Conservation (phyloP, 352 stramenopile genomes). For the Globisporangium camurandrum region DNA sequence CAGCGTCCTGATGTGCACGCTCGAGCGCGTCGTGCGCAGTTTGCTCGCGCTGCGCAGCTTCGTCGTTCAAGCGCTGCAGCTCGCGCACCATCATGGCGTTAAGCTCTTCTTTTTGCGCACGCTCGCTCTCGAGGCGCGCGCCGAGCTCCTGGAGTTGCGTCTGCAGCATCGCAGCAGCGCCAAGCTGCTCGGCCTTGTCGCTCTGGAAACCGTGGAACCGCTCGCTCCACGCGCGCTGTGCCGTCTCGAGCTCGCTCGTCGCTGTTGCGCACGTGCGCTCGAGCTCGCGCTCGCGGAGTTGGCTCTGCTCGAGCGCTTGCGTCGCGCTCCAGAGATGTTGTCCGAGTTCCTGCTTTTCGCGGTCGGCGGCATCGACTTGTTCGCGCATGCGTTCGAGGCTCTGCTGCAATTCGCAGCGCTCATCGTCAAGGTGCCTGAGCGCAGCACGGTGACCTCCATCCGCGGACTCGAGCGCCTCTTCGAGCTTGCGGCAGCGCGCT, state of each 20-base stretch:
- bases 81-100: constrained; percentile 48
- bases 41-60: constrained; percentile 29
- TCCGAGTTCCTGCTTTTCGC: constrained; percentile 50
- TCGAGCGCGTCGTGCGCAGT: constrained; percentile 17
- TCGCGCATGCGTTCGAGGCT: constrained; percentile 1
- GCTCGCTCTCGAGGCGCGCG: constrained; percentile 26
- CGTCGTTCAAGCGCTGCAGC: constrained; percentile 31
- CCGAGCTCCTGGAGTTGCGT: constrained; percentile 26
- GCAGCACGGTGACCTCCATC: constrained; percentile 12
- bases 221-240: constrained; percentile 20
- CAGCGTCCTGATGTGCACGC: constrained; percentile 14
- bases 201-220: constrained; percentile 33
- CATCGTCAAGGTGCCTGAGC: constrained; percentile 15
- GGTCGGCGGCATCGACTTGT: constrained; percentile 14
- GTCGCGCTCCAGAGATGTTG: constrained; percentile 56
- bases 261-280: constrained; percentile 11
- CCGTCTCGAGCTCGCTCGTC: constrained; percentile 21
- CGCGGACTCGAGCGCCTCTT: constrained; percentile 18
- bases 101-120: constrained; percentile 59
- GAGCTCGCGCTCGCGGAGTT: constrained; percentile 22
- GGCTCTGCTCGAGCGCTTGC: constrained; percentile 31
- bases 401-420: constrained; percentile 7
- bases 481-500: constrained; percentile 3
- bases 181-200: constrained; percentile 30
- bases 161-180: constrained; percentile 25